A percentile compares a stretch with the other conserved stretches of the same genome.
phyloP scores from a whole-genome alignment of 1,284 basidiomycete genomes.

The Melanopsichium pennsylvanicum region DNA sequence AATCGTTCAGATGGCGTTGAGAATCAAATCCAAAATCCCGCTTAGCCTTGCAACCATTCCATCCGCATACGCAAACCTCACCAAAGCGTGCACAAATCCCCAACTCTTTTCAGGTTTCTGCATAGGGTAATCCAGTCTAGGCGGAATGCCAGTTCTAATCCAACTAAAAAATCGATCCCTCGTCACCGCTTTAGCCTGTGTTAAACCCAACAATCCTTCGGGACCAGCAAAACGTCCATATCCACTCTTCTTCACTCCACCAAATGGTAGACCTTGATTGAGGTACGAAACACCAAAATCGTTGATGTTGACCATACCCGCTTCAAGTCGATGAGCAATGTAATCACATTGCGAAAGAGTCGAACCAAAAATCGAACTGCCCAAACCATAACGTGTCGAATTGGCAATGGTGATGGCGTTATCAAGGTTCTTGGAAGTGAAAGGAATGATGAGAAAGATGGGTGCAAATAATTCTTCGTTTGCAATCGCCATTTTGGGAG shows the following conservation, averaged over 20 bases:
- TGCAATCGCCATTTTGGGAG: slow-evolving; percentile 66
- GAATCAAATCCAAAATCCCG: slow-evolving; percentile 18
- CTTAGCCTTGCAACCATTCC: neutral
- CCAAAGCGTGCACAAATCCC: slow-evolving; percentile 28
- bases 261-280: slow-evolving; percentile 93
- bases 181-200: slow-evolving; percentile 85
- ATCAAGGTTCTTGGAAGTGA: slow-evolving; percentile 76
- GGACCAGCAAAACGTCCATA: slow-evolving; percentile 71
- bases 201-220: slow-evolving; percentile 86
- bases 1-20: too few relatives aligned
- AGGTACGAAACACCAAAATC: slow-evolving; percentile 84
- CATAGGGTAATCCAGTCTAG: slow-evolving; percentile 65
- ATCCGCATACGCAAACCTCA: slow-evolving; percentile 29
- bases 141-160: slow-evolving; percentile 84
- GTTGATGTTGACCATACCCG: slow-evolving; percentile 96
- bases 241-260: slow-evolving; percentile 76
- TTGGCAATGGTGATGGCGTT: slow-evolving; percentile 88
- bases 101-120: slow-evolving; percentile 13
- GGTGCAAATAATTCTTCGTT: slow-evolving; percentile 61
- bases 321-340: slow-evolving; percentile 80
- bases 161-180: slow-evolving; percentile 82
- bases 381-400: slow-evolving; percentile 85
- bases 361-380: slow-evolving; percentile 91
- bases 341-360: slow-evolving; percentile 77
- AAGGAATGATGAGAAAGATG: slow-evolving; percentile 60